These are phyloP conservation scores for Tolypocladium paradoxum DNA, from an alignment of 2,329 filamentous ascomycete species.

Conservation along the genomic window DNA sequence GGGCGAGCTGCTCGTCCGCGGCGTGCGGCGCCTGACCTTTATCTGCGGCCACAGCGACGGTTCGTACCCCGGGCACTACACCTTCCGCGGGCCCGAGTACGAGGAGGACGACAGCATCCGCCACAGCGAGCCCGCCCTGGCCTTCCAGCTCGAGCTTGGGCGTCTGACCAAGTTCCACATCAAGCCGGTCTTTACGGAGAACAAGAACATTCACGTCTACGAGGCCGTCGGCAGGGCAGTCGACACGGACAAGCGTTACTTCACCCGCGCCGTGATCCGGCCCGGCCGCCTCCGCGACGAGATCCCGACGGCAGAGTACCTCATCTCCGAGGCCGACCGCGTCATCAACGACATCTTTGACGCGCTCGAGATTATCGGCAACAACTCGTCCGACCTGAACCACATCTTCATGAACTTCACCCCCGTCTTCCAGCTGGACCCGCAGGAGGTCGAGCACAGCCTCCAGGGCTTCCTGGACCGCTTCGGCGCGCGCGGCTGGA, in stretches of 20 bases:
- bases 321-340: conserved; percentile 93
- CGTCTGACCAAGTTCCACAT: conserved; percentile 96
- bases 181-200: conserved; percentile 96
- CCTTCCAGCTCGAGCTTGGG: conserved; percentile 95
- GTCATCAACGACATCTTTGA: conserved; percentile 97
- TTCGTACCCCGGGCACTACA: conserved; percentile 94
- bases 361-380: conserved; percentile 94
- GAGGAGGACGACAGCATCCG: conserved; percentile 90
- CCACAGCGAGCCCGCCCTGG: conserved; percentile 90
- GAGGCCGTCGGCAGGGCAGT: conserved; percentile 91
- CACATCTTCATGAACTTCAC: conserved; percentile 99
- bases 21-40: conserved; percentile 85
- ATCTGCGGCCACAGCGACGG: conserved; percentile 93
- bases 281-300: conserved; percentile 91
- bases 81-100: conserved; percentile 88
- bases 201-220: conserved; percentile 98
- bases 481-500: conserved; percentile 90
- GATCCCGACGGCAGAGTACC: conserved; percentile 96
- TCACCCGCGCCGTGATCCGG: conserved; percentile 89
- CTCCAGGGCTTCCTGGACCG: conserved; percentile 92
- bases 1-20: conserved; percentile 69
- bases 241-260: conserved; percentile 96
- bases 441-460: conserved; percentile 82
- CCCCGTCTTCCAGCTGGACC: conserved; percentile 85
- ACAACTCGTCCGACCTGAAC: conserved; percentile 98